A percentile compares a stretch with the other conserved stretches of the same genome.
Conservation (phyloP, 352 stramenopile genomes). For the Phytophthora pini region DNA sequence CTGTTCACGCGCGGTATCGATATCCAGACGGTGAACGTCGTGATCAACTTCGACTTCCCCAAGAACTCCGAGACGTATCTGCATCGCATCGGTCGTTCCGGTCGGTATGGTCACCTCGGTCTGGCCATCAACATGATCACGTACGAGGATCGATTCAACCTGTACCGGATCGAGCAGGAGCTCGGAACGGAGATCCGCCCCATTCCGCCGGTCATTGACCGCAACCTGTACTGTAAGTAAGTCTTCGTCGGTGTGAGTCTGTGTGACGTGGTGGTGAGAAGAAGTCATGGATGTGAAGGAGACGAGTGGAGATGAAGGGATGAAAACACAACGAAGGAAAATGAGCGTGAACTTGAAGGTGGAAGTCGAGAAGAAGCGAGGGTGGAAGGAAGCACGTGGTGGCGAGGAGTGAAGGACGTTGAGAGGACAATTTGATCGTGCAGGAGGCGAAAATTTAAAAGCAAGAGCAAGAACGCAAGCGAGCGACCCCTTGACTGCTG, state of each 20-base stretch:
- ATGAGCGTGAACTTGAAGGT: constrained; percentile 24
- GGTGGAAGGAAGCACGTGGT: background rate
- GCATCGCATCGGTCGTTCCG: constrained; percentile 98
- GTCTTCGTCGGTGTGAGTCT: constrained; percentile 1
- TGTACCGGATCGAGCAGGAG: constrained; percentile 99
- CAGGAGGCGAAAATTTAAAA: background rate
- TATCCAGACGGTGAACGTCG: constrained; percentile 99
- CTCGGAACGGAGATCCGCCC: constrained; percentile 99
- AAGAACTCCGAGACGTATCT: constrained; percentile 99
- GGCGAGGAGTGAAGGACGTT: constrained; percentile 8
- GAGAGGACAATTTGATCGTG: background rate
- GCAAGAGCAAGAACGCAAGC: constrained; percentile 4
- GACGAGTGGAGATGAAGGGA: background rate
- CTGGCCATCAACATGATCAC: constrained; percentile 99
- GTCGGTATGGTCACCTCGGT: constrained; percentile 98
- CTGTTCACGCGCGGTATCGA: constrained; percentile 99
- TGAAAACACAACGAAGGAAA: constrained; percentile 13
- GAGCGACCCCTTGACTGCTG: background rate
- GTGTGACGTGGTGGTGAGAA: constrained; percentile 9
- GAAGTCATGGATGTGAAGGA: constrained; percentile 9
- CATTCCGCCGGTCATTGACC: constrained; percentile 98
- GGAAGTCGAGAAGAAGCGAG: constrained; percentile 24
- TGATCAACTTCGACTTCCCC: constrained; percentile 99
- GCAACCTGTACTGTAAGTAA: constrained; percentile 98
- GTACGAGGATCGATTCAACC: constrained; percentile 97